Evolutionary conservation across 2,329 filamentous ascomycete genomes (phyloP).

Genomic region (Fusarium sp.): DNA sequence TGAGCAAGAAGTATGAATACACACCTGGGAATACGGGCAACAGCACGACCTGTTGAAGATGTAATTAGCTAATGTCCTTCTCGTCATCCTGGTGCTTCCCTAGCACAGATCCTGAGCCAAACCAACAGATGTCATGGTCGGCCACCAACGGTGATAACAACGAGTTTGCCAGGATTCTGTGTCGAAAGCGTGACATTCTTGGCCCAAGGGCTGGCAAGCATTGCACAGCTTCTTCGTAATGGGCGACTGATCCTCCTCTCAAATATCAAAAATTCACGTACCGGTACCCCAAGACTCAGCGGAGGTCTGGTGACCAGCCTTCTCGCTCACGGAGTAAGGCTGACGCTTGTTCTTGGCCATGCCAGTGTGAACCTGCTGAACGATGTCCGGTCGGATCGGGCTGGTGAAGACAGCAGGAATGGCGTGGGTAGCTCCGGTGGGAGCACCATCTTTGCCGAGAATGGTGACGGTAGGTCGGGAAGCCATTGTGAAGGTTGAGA

Average conservation of each 20-base stretch:
- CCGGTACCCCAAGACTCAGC: slow-evolving; percentile 99
- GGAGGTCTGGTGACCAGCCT: slow-evolving; percentile 99
- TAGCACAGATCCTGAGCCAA: too few relatives aligned
- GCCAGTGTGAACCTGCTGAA: slow-evolving; percentile 98
- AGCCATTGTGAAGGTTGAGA: slow-evolving; percentile 77
- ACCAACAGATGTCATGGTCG: too few relatives aligned
- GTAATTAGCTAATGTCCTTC: slow-evolving; percentile 42
- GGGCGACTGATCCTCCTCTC: not conserved
- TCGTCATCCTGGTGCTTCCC: slow-evolving; percentile 6
- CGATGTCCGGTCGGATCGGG: slow-evolving; percentile 98
- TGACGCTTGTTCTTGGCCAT: slow-evolving; percentile 99
- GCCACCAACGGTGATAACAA: not conserved
- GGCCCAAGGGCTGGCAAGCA: not conserved
- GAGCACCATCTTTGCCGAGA: slow-evolving; percentile 94
- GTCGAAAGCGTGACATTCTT: not conserved
- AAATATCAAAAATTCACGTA: slow-evolving; percentile 62
- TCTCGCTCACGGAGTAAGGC: slow-evolving; percentile 99
- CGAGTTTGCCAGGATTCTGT: not conserved
- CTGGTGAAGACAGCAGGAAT: slow-evolving; percentile 97
- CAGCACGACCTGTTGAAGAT: slow-evolving; percentile 81
- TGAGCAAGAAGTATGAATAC: not conserved
- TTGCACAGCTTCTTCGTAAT: not conserved
- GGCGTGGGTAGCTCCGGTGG: slow-evolving; percentile 88
- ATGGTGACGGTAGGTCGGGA: slow-evolving; percentile 98
- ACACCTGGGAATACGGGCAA: slow-evolving; percentile 95